Evolutionary conservation across 345 rosid species (phyloP), one percentile per base, ranked within the genome.

Genomic region (thale cress (Arabidopsis thaliana)): DNA sequence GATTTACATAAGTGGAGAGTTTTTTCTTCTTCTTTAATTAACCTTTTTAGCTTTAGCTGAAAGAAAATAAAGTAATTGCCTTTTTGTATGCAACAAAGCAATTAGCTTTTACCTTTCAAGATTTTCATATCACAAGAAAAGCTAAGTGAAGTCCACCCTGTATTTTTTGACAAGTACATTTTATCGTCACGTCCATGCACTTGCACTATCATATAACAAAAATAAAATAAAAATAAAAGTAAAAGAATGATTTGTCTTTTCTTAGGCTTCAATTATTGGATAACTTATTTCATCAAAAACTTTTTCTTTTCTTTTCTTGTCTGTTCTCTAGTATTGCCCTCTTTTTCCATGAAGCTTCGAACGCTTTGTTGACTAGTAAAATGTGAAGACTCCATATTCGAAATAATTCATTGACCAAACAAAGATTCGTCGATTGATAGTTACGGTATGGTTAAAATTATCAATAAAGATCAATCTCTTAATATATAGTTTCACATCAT

Each of bases 171-270:
- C 20, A 32, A 58, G 76, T 64, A 72, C 51, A 42, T 42, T 9
- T 72, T 44, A 30, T 60, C 70, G 36, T 67, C 74, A 66, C 67
- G 69, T 78, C 78, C 81, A 72, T 78, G 81, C 78, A 72, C 74
- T 72, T 72, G 36, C 61, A 13, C 49, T 46, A 20, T 45, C 10
- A 58, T 25, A 16, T 16, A 16, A 16, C 20, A 16, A 23, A 59
- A 36, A 22, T 10, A 58, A 58, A 49, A 5, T 2, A 33, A 51
- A 51, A 20, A 11, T 8, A 38, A 67, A 16, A 16, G 20, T 7
- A 36, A 67, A 75, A 46, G 4, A 25, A 44, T 62, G 20, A 16
- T 69, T 77, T 77, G 76, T 70, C 80, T 70, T 71, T 64, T 64
- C 67, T 48, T 57, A 57, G 76, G 22, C 60, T 71, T 77, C 71